Percentiles rank a stretch among this genome's conserved stretches.
phyloP scores from a whole-genome alignment of 371 early-diverging fungal genomes.

The Lichtheimia hyalospora region DNA sequence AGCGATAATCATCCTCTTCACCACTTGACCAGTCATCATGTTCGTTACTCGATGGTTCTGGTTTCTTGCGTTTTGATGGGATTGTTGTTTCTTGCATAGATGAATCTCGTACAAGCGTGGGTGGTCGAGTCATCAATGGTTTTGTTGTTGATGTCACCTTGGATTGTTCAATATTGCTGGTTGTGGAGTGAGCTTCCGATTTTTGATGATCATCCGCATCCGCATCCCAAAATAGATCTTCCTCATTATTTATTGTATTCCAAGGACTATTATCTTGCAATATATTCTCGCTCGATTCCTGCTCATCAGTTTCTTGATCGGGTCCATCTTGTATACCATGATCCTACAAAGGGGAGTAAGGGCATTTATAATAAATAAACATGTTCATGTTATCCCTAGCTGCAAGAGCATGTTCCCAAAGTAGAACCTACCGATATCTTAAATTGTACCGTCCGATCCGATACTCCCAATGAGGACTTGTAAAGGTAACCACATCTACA shows the following conservation, averaged over 20 bases:
- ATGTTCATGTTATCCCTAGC: not conserved
- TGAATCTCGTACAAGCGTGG: not conserved
- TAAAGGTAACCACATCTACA: slow-evolving; percentile 4
- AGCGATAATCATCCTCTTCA: slow-evolving; percentile 1
- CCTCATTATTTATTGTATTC: no score
- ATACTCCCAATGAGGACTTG: slow-evolving; percentile 4
- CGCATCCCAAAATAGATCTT: no score
- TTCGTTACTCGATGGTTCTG: not conserved
- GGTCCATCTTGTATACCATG: not conserved
- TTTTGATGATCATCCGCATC: no score
- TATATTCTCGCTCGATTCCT: not conserved
- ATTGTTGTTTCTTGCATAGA: not conserved
- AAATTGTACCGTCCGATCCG: slow-evolving; percentile 5
- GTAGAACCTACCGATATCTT: slow-evolving; percentile 7
- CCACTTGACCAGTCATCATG: slow-evolving; percentile 7
- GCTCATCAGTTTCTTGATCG: not conserved
- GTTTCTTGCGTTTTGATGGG: slow-evolving; percentile 2
- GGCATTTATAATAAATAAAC: no score
- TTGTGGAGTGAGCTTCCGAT: no score
- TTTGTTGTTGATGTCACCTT: no score
- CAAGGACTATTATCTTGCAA: no score
- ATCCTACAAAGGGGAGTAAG: not conserved
- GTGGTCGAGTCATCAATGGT: not conserved
- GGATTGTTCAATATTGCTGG: no score
- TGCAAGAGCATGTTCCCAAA: not conserved